A percentile compares a stretch with the other conserved stretches of the same genome.
Conservation (phyloP, 2,329 filamentous ascomycete genomes). For the Cyphellophora attinorum region DNA sequence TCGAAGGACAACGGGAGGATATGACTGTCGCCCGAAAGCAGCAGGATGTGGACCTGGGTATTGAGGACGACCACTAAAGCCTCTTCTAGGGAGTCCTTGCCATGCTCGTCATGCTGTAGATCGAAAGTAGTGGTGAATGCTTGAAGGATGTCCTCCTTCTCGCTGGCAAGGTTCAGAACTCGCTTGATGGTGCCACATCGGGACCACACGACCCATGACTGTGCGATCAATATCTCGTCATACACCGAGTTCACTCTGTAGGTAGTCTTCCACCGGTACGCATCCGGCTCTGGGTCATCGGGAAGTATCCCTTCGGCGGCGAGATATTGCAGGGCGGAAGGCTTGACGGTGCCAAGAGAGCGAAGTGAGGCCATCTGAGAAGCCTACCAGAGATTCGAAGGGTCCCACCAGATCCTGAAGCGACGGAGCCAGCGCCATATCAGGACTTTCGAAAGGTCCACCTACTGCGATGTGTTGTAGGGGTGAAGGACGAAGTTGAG, state of each 20-base stretch:
- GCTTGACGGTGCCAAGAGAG: constrained; percentile 84
- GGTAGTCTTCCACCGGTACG: constrained; percentile 45
- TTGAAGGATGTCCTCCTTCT: constrained; percentile 78
- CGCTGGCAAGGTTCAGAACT: constrained; percentile 74
- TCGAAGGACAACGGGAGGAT: constrained; percentile 91
- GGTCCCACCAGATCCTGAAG: too few species aligned
- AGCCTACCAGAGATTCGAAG: too few species aligned
- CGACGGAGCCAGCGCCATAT: too few species aligned
- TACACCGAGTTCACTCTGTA: constrained; percentile 42
- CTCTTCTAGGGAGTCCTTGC: constrained; percentile 8
- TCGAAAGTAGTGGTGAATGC: constrained; percentile 79
- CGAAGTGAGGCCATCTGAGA: constrained; percentile 86
- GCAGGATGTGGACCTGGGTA: constrained; percentile 88
- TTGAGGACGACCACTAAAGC: constrained; percentile 81
- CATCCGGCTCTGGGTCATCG: constrained; percentile 51
- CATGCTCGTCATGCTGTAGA: constrained; percentile 25
- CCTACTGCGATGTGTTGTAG: too few species aligned
- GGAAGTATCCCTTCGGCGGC: constrained; percentile 70
- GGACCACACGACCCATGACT: constrained; percentile 76
- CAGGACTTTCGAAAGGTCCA: too few species aligned
- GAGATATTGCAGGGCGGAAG: constrained; percentile 72
- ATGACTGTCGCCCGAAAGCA: constrained; percentile 77
- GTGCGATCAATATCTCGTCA: constrained; percentile 72
- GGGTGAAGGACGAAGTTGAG: too few species aligned
- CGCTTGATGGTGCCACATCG: constrained; percentile 76